A percentile compares a stretch with the other conserved stretches of the same genome.
Conservation (phyloP, 2,329 filamentous ascomycete species). For the Fusarium globosum region DNA sequence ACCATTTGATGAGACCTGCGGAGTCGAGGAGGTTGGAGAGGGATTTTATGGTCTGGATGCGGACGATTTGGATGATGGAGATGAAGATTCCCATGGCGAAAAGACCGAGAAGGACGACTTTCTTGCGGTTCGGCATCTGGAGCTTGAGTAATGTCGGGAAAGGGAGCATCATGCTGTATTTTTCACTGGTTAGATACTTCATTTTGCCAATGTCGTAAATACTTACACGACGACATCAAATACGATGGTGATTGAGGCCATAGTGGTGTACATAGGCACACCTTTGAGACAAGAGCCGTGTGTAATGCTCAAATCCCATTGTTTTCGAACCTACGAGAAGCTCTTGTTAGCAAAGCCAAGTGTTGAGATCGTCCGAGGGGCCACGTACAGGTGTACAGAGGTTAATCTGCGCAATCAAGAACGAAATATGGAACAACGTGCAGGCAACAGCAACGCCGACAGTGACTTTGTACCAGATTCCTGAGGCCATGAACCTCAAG, state of each 20-base stretch:
- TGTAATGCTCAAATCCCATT: constrained; percentile 55
- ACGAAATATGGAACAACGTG: constrained; percentile 54
- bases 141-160: constrained; percentile 54
- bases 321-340: constrained; percentile 39
- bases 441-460: constrained; percentile 50
- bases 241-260: constrained; percentile 54
- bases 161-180: constrained; percentile 53
- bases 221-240: constrained; percentile 56
- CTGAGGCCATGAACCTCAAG: constrained; percentile 56
- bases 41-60: constrained; percentile 59
- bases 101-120: constrained; percentile 55
- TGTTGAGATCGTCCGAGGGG: rapidly evolving
- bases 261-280: constrained; percentile 57
- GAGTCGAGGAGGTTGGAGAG: constrained; percentile 59
- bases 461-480: constrained; percentile 48
- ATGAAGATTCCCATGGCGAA: constrained; percentile 64
- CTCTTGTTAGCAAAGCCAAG: neutral
- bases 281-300: constrained; percentile 52
- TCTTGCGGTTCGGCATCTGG: constrained; percentile 53
- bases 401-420: constrained; percentile 51
- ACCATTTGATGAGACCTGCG: constrained; percentile 57
- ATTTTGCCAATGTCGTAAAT: rapidly evolving
- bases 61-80: constrained; percentile 62
- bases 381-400: constrained; percentile 50
- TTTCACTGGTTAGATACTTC: rapidly evolving